These are phyloP conservation scores for Heritiera littoralis DNA, from an alignment of 345 rosid species.

Conservation along the genomic window DNA sequence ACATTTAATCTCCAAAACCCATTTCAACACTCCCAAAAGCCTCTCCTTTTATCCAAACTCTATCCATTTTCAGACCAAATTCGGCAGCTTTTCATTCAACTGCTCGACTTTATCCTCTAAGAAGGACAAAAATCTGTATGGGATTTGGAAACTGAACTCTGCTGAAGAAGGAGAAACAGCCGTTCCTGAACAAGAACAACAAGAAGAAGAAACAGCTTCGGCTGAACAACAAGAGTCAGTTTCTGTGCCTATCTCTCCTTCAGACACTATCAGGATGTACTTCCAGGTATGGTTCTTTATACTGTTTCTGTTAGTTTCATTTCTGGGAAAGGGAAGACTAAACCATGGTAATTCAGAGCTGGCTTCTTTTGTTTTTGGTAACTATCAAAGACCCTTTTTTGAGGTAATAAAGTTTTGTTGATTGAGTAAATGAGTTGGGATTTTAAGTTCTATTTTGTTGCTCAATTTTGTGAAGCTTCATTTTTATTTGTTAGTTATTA, in stretches of 20 bases:
- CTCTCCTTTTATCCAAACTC: slow-evolving; percentile 22
- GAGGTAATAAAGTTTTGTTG: neutral
- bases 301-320: neutral
- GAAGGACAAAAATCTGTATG: slow-evolving; percentile 15
- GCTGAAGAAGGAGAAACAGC: slow-evolving; percentile 55
- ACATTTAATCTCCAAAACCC: slow-evolving; percentile 20
- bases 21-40: slow-evolving; percentile 21
- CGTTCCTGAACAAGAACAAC: slow-evolving; percentile 35
- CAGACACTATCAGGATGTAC: slow-evolving; percentile 82
- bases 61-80: slow-evolving; percentile 35
- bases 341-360: neutral
- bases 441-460: neutral
- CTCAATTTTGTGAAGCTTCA: neutral
- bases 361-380: neutral
- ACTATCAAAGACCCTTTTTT: neutral
- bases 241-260: slow-evolving; percentile 84
- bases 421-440: neutral
- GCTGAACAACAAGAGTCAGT: slow-evolving; percentile 54
- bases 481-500: neutral
- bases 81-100: slow-evolving; percentile 26
- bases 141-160: slow-evolving; percentile 42
- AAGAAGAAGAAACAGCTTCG: slow-evolving; percentile 16
- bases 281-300: slow-evolving; percentile 54
- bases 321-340: neutral
- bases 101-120: slow-evolving; percentile 14